Evolutionary conservation across 495 filamentous ascomycete genomes (phyloP).

Genomic region (Margaritispora aquatica): DNA sequence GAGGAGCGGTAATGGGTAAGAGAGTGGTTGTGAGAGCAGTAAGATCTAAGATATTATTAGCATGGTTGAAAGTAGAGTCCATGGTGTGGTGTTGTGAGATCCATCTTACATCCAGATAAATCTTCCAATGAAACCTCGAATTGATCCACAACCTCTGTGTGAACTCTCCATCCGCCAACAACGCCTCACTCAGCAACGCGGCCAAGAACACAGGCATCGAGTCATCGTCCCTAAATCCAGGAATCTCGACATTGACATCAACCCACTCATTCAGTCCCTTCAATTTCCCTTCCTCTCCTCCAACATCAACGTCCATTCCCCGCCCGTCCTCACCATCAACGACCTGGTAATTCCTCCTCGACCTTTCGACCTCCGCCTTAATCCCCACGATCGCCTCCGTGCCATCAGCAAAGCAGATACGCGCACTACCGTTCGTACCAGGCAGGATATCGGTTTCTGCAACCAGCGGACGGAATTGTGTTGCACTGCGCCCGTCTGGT

Average conservation of each 20-base stretch:
- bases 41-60: slow-evolving; percentile 56
- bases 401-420: slow-evolving; percentile 90
- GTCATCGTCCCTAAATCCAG: slow-evolving; percentile 86
- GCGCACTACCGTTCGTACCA: slow-evolving; percentile 82
- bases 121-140: slow-evolving; percentile 84
- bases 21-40: slow-evolving; percentile 83
- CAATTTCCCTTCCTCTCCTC: slow-evolving; percentile 23
- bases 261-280: slow-evolving; percentile 59
- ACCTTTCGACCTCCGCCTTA: slow-evolving; percentile 86
- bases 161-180: slow-evolving; percentile 70
- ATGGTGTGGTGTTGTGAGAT: too few species aligned
- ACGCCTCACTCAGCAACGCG: slow-evolving; percentile 80
- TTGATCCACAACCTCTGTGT: slow-evolving; percentile 75
- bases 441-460: slow-evolving; percentile 90
- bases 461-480: slow-evolving; percentile 82
- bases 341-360: slow-evolving; percentile 26
- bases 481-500: slow-evolving; percentile 75
- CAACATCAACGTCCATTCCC: slow-evolving; percentile 22
- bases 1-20: slow-evolving; percentile 87
- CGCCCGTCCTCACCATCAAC: slow-evolving; percentile 28
- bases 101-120: slow-evolving; percentile 81
- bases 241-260: slow-evolving; percentile 79
- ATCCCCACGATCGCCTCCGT: slow-evolving; percentile 93
- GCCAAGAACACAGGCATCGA: slow-evolving; percentile 78
- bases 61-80: neutral